Percentiles rank a stretch among this genome's conserved stretches.
These are phyloP conservation scores for Peziza echinospora DNA, from an alignment of 495 filamentous ascomycete species.

Conservation along the genomic window DNA sequence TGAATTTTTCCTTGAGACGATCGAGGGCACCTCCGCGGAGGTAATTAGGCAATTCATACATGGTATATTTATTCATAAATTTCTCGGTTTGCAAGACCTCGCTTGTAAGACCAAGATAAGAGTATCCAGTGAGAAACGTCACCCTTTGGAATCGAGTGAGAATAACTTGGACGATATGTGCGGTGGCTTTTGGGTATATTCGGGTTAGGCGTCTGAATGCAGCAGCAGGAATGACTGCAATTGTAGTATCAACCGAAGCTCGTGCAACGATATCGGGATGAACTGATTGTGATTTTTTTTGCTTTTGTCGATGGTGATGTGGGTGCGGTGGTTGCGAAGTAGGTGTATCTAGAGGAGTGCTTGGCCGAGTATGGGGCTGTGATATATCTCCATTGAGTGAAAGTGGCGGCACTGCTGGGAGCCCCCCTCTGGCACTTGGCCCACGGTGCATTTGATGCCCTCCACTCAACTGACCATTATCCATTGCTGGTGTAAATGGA, in stretches of 20 bases:
- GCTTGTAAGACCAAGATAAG: conserved; percentile 73
- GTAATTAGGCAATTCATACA: conserved; percentile 77
- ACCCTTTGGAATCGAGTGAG: conserved; percentile 83
- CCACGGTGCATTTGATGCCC: background rate
- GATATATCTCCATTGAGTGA: conserved; percentile 34
- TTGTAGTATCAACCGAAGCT: conserved; percentile 92
- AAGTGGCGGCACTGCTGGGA: conserved; percentile 48
- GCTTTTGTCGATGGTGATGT: conserved; percentile 25
- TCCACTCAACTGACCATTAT: background rate
- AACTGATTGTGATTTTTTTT: conserved; percentile 45
- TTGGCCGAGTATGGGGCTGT: conserved; percentile 3
- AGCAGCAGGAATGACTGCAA: conserved; percentile 91
- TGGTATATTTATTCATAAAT: conserved; percentile 78
- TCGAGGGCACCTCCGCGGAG: conserved; percentile 66
- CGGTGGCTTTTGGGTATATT: conserved; percentile 85
- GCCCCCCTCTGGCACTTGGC: background rate
- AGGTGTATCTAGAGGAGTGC: conserved; percentile 7
- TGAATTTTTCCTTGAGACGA: conserved; percentile 82
- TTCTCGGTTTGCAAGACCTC: conserved; percentile 83
- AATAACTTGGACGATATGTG: conserved; percentile 95
- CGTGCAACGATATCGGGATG: conserved; percentile 93
- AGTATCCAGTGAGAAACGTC: conserved; percentile 79
- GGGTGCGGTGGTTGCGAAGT: conserved; percentile 11
- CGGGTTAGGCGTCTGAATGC: conserved; percentile 85
- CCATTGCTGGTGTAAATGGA: background rate